Conservation (phyloP, 139 green algal genomes). For the Coelastrella sp. region DNA sequence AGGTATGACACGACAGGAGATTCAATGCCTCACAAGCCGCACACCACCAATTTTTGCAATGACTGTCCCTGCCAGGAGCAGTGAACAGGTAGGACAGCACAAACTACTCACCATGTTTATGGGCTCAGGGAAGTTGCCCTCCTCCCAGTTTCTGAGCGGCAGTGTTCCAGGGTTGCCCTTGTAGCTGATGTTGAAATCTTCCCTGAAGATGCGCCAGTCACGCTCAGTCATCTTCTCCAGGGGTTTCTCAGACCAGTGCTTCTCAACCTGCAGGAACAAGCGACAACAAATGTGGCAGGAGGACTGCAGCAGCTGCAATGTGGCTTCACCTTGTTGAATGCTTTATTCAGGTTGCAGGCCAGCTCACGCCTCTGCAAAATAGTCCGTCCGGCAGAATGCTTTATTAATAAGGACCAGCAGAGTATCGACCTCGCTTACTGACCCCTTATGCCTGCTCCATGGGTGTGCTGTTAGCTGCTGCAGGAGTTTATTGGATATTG, state of each 20-base stretch:
- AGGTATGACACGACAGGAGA: neutral
- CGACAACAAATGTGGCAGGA: neutral
- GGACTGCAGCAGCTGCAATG: neutral
- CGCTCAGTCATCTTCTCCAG: slow-evolving; percentile 93
- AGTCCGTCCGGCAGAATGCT: no score
- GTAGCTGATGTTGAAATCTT: slow-evolving; percentile 99
- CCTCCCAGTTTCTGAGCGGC: slow-evolving; percentile 88
- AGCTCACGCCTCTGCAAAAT: neutral
- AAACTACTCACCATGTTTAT: slow-evolving; percentile 61
- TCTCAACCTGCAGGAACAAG: slow-evolving; percentile 44
- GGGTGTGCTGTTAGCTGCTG: no score
- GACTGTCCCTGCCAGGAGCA: neutral
- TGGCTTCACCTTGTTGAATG: neutral
- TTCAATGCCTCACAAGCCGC: neutral
- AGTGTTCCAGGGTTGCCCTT: slow-evolving; percentile 69
- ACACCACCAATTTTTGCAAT: neutral
- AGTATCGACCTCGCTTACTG: no score
- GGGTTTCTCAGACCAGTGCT: slow-evolving; percentile 95
- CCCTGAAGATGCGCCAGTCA: slow-evolving; percentile 99
- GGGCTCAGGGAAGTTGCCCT: slow-evolving; percentile 75
- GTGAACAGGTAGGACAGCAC: neutral
- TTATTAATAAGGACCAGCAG: no score
- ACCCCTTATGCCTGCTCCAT: no score
- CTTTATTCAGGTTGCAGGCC: neutral
- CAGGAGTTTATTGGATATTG: no score